These are phyloP conservation scores for Mercurialis annua DNA, from an alignment of 345 rosid genomes.

Conservation along the genomic window DNA sequence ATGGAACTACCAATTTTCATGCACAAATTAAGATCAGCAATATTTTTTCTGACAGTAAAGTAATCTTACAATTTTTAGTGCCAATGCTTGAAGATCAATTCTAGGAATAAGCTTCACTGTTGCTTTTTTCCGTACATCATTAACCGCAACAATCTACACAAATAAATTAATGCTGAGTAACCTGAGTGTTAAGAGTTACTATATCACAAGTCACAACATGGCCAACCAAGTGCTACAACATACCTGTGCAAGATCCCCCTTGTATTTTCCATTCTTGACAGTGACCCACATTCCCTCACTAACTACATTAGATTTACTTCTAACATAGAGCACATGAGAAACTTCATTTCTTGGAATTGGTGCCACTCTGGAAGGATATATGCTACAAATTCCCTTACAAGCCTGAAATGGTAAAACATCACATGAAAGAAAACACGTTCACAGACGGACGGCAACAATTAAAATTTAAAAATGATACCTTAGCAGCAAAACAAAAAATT, in stretches of 20 bases:
- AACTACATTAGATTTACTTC: constrained; percentile 44
- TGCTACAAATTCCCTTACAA: constrained; percentile 60
- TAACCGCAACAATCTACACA: constrained; percentile 79
- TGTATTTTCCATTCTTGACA: constrained; percentile 82
- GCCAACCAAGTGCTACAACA: neutral
- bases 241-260: constrained; percentile 95
- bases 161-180: constrained; percentile 13
- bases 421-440: neutral
- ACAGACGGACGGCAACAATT: neutral
- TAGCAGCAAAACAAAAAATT: neutral
- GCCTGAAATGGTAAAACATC: constrained; percentile 46
- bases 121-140: constrained; percentile 54
- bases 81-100: constrained; percentile 73
- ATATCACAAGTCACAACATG: constrained; percentile 15
- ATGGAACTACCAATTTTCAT: neutral
- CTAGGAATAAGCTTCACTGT: constrained; percentile 90
- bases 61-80: constrained; percentile 62
- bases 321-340: constrained; percentile 54
- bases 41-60: neutral
- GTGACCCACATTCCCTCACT: constrained; percentile 82
- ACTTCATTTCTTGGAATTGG: constrained; percentile 63
- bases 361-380: constrained; percentile 58
- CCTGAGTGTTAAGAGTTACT: neutral
- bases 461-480: neutral
- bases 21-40: neutral